Percentiles rank a stretch among this genome's conserved stretches.
Conservation (phyloP, 768 basidiomycete genomes). For the Termitomyces sp. region DNA sequence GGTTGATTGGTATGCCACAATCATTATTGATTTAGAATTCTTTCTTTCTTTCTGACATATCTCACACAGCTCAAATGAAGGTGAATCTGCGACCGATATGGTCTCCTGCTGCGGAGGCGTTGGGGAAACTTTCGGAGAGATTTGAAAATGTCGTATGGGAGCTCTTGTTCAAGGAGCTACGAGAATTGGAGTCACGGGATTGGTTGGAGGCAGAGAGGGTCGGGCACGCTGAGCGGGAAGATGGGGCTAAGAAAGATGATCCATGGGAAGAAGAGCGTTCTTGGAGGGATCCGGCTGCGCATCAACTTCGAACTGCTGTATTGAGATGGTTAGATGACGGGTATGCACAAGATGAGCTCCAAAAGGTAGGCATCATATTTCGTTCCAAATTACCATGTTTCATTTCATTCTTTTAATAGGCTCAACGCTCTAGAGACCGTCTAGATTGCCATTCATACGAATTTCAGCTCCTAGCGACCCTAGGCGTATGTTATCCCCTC, state of each 20-base stretch:
- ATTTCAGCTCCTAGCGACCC: slow-evolving; percentile 64
- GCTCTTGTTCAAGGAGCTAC: slow-evolving; percentile 42
- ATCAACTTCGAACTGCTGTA: slow-evolving; percentile 49
- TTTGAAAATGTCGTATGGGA: slow-evolving; percentile 73
- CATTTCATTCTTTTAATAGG: slow-evolving; percentile 18
- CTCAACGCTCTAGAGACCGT: slow-evolving; percentile 37
- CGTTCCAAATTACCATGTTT: not conserved
- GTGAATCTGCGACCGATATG: slow-evolving; percentile 90
- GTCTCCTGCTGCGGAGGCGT: slow-evolving; percentile 70
- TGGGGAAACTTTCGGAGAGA: slow-evolving; percentile 47
- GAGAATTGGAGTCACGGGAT: slow-evolving; percentile 19
- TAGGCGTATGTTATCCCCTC: slow-evolving; percentile 64
- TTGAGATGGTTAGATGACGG: slow-evolving; percentile 40
- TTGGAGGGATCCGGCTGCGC: slow-evolving; percentile 74
- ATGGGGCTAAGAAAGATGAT: slow-evolving; percentile 23
- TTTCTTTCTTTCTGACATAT: not conserved
- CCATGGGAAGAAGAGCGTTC: slow-evolving; percentile 68
- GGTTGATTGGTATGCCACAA: slow-evolving; percentile 72
- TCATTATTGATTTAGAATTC: not conserved
- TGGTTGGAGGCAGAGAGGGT: slow-evolving; percentile 6
- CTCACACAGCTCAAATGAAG: slow-evolving; percentile 75
- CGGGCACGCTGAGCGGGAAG: slow-evolving; percentile 2
- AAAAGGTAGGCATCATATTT: slow-evolving; percentile 23
- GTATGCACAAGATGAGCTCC: slow-evolving; percentile 20
- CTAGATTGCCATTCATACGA: slow-evolving; percentile 79